Evolutionary conservation across 805 yeast species (phyloP), one percentile per base, ranked within the genome.

Genomic region (Yarrowia keelungensis): DNA sequence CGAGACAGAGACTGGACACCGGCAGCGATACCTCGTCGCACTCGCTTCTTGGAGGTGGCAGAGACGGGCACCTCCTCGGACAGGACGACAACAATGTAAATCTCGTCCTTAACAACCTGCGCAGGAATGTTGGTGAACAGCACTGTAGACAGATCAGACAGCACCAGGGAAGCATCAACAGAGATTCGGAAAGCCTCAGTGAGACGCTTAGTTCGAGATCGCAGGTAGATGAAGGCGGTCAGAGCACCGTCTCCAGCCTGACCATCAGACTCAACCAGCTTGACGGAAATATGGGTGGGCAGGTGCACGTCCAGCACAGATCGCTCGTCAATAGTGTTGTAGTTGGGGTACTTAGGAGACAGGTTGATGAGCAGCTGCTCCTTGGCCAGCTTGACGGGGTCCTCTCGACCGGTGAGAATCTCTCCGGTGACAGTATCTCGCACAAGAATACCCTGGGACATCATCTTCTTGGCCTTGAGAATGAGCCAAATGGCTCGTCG

Each of bases 1-100:
- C 97, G 84, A 5, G 95, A 86, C 61, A 92, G 88, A 78, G 92
- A 97, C 46, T 91, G 85, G 15, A 89, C 95, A 76, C 97, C 97
- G 3, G 92, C 93, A 46, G 94, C 95, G 15, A 92, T 85, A 69
- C 97, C 97, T 74, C 88, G 87, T 74, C 90, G 87, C 59, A 89
- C 83, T 22, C 15, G 54, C 46, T 54, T 39, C 35, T 68, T 69
- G 35, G 65, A 38, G 8, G 69, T 43, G 78, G 76, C 16, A 69
- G 67, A n/a, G 70, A 88, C 78, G 47, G 85, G 83, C 62, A 90
- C 83, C 58, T 85, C 87, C 76, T 92, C 97, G 8, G 90, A 88
- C 69, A 92, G 79, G 4, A 89, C 84, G 0, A 91, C 94, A 46
- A 89, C 96, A 71, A 92, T 81, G 74, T 88, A 92, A 45, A 91